Base-by-base conservation (phyloP, 148 eudicot species). In the Cornus florida region DNA sequence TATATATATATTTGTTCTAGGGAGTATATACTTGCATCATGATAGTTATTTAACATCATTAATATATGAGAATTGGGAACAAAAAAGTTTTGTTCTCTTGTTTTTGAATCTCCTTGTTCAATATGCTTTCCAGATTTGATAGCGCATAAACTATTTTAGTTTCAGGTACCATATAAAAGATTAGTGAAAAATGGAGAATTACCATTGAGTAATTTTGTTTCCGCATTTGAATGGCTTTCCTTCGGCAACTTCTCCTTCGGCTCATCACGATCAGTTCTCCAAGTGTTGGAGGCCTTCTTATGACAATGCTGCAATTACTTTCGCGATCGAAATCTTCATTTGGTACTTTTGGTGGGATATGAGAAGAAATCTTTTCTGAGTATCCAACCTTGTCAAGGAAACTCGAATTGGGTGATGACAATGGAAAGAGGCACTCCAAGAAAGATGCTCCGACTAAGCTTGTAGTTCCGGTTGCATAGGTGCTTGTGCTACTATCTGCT, bases 261-360 rank as follows among this genome's bases (percentile, higher is more conserved):
- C 99, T 92, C 95, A 90, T 81, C 90, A 93, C 85, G 72, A 93
- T 94, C 74, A 96, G 85, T 87, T 93, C 98, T 60, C 94, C 99
- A 1, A 93, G 89, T 20, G 97, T 95, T 10, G 85, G 72, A 13
- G 94, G 90, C 86, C 88, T 87, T 75, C 86, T 87, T n/a, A 79
- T 83, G 11, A 77, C 78, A 17, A 77, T 81, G 66, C 86, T 86
- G 22, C 69, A 72, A 31, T 84, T 88, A 66, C 79, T 86, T 74
- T 79, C 88, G 2, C 70, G 70, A 7, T 38, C 56, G 28, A 71
- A 73, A 48, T 85, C 83, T 74, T 56, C 76, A n/a, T 33, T 77
- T 17, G 53, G 80, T n/a, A 80, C 76, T 46, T 87, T 78, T 69
- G 22, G 78, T 32, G 76, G 53, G 72, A 71, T 77, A 22, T 46